phyloP scores from a whole-genome alignment of 2,329 filamentous ascomycete species.

The Phialemonium atrogriseum region DNA sequence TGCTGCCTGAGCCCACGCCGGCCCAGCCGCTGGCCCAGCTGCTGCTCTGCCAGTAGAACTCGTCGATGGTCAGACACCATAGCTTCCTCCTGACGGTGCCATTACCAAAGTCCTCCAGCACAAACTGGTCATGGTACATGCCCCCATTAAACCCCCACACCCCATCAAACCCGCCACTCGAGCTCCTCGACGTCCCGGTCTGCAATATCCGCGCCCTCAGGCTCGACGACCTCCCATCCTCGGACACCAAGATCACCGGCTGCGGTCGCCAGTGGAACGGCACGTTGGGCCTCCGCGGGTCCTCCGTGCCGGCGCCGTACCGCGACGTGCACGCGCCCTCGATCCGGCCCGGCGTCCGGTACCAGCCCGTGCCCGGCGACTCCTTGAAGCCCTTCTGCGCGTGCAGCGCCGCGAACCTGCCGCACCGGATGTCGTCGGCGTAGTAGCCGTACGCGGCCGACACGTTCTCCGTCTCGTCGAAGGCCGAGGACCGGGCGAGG shows the following conservation, averaged over 20 bases:
- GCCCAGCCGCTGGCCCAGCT: conserved; percentile 9
- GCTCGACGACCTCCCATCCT: conserved; percentile 8
- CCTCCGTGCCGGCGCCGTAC: conserved; percentile 4
- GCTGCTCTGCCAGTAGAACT: conserved; percentile 11
- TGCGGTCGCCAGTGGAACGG: conserved; percentile 11
- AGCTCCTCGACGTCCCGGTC: conserved; percentile 7
- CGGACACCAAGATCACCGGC: conserved; percentile 8
- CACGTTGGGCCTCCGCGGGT: conserved; percentile 5
- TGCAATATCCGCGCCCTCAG: conserved; percentile 8
- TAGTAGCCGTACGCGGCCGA: conserved; percentile 11
- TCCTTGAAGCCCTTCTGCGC: conserved; percentile 9
- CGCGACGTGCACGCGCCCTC: conserved; percentile 6
- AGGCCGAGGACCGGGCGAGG: conserved; percentile 9
- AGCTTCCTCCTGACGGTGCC: conserved; percentile 7
- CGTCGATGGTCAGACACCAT: conserved; percentile 11
- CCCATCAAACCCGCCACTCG: conserved; percentile 1
- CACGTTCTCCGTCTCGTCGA: conserved; percentile 11
- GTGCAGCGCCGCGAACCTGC: conserved; percentile 7
- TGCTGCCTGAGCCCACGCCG: conserved; percentile 1
- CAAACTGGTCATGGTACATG: conserved; percentile 11
- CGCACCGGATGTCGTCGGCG: conserved; percentile 11
- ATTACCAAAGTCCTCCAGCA: conserved; percentile 7
- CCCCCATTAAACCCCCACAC: conserved; percentile 9
- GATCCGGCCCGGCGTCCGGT: conserved; percentile 7
- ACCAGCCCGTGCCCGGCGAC: conserved; percentile 11